A percentile compares a stretch with the other conserved stretches of the same genome.
Conservation (phyloP, 2,329 filamentous ascomycete species). For the Colletotrichum orbiculare region DNA sequence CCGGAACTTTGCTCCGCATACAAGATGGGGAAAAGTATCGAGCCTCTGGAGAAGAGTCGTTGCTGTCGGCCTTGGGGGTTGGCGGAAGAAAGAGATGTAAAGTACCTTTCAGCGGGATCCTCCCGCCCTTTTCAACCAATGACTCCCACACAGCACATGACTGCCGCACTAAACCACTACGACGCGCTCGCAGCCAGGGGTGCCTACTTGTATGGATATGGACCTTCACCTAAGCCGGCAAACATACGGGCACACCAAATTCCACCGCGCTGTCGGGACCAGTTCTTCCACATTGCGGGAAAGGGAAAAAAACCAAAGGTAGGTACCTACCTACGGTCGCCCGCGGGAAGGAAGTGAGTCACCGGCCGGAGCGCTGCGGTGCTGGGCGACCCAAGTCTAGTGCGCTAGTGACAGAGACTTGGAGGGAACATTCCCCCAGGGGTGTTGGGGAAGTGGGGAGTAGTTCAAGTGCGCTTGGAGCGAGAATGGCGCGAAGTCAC, state of each 20-base stretch:
- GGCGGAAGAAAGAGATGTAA: background rate
- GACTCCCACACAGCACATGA: conserved; percentile 1
- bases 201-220: no score
- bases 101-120: conserved; percentile 7
- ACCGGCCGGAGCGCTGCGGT: conserved; percentile 32
- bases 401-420: background rate
- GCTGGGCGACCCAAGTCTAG: conserved; percentile 6
- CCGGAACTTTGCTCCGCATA: no score
- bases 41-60: no score
- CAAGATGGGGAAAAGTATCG: no score
- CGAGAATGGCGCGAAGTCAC: conserved; percentile 47
- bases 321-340: no score
- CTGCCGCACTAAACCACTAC: no score
- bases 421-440: background rate
- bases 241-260: no score
- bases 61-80: no score
- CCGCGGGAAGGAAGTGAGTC: conserved; percentile 40
- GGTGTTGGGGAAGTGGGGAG: background rate
- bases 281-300: background rate
- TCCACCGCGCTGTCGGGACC: background rate
- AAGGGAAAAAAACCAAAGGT: conserved; percentile 9
- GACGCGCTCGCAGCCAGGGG: no score
- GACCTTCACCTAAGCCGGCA: no score
- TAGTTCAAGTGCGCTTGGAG: conserved; percentile 21
- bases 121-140: conserved; percentile 27